Evolutionary conservation across 2,329 filamentous ascomycete genomes (phyloP).

Genomic region (Fusarium agapanthi): DNA sequence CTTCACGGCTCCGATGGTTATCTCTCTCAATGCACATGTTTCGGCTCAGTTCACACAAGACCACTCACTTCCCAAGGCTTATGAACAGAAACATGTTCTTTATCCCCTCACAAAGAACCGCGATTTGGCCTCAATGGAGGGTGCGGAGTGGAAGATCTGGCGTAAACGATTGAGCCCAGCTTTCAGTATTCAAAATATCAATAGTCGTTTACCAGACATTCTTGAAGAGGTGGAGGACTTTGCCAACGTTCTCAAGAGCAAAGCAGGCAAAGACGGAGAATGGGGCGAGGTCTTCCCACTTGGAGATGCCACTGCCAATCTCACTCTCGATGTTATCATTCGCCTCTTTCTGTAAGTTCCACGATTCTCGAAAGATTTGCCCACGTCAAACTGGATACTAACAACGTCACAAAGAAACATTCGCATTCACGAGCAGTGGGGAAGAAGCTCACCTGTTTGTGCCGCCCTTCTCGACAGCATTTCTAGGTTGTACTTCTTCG

Average conservation of each 20-base stretch:
- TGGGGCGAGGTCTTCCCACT: slow-evolving; percentile 42
- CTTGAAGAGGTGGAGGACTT: slow-evolving; percentile 51
- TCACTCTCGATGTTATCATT: slow-evolving; percentile 53
- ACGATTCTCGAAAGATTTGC: background rate
- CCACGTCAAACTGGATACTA: background rate
- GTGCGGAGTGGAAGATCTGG: slow-evolving; percentile 43
- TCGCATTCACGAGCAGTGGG: slow-evolving; percentile 24
- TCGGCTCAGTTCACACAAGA: slow-evolving; percentile 36
- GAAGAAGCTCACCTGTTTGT: slow-evolving; percentile 1
- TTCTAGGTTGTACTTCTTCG: slow-evolving; percentile 11
- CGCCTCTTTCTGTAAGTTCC: slow-evolving; percentile 46
- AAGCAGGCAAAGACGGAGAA: background rate
- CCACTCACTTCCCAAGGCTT: slow-evolving; percentile 31
- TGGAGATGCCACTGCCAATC: slow-evolving; percentile 47
- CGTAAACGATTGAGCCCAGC: slow-evolving; percentile 47
- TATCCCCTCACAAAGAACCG: slow-evolving; percentile 44
- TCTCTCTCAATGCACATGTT: slow-evolving; percentile 32
- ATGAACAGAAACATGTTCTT: slow-evolving; percentile 42
- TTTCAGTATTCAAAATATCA: slow-evolving; percentile 50
- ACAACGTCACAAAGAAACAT: slow-evolving; percentile 1
- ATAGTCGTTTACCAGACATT: slow-evolving; percentile 47
- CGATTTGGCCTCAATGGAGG: slow-evolving; percentile 47
- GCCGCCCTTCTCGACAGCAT: slow-evolving; percentile 22
- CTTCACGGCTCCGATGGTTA: slow-evolving; percentile 22
- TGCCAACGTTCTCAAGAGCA: slow-evolving; percentile 25